Base-by-base conservation (phyloP, 768 basidiomycete genomes). In the Lactarius indigo region DNA sequence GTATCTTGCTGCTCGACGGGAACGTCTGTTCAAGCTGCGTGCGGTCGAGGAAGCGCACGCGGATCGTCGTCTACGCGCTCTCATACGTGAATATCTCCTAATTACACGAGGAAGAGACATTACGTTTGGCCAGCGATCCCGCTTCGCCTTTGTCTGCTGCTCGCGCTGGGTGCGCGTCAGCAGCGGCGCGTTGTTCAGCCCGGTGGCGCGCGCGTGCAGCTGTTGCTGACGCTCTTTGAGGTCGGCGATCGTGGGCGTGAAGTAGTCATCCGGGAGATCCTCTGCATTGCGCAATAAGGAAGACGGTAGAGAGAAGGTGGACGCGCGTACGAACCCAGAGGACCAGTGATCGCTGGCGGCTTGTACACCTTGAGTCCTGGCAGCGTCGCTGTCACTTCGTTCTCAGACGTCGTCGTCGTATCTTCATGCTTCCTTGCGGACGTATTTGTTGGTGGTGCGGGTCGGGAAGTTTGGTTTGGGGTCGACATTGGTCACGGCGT, bases 11-110 rank as follows among this genome's bases (percentile, higher is more conserved):
- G 4, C 83, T 84, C 7, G 94, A 94, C 3, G 86, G 81, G 73
- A 96, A 95, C 0, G 77, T 76, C 71, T 85, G 87, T 78, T 96
- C 94, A 17, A 96, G 81, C 73, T 90, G 87, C 2, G 87, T 91
- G 57, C 89, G 84, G 76, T 96, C 92, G 26, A 86, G 79, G 76
- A 96, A 96, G 72, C 84, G 85, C 70, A 96, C 77, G 23, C 94
- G 86, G 70, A 96, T 90, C 3, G 83, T 90, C 2, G 92, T 92
- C 92, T 95, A 70, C 17, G 41, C 47, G 59, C 20, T 26, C 20
- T 20, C 18, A 55, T 44, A 37, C 64, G 0, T 61, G 5, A n/a
- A 47, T 23, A 1, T 26, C 23, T 12, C 9, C 10, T 15, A 15
- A 5, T 5, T 23, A 13, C 4, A 10, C 10, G 10, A 7, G 41